Evolutionary conservation across 148 eudicot species (phyloP).

Genomic region (Rhododendron simsii): DNA sequence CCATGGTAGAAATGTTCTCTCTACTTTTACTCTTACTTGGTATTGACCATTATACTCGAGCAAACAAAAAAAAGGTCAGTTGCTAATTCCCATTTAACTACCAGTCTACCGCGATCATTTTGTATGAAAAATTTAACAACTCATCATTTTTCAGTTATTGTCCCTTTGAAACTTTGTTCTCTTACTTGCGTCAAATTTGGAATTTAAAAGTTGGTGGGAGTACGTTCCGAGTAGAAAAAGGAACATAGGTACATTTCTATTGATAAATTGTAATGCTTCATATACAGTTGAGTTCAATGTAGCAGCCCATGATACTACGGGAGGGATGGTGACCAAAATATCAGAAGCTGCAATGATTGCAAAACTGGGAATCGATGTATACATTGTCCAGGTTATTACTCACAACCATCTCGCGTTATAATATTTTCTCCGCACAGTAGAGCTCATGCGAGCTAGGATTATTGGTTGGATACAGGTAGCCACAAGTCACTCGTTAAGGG

Average conservation of each 20-base stretch:
- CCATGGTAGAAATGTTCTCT: background rate
- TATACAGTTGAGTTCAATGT: slow-evolving; percentile 76
- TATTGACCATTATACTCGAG: background rate
- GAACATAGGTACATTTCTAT: background rate
- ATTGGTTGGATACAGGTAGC: slow-evolving; percentile 56
- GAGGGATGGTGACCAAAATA: slow-evolving; percentile 91
- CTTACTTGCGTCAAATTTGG: no score
- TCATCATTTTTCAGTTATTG: no score
- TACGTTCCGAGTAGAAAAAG: background rate
- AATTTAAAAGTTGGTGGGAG: no score
- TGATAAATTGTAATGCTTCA: background rate
- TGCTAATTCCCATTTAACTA: background rate
- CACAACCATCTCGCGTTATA: background rate
- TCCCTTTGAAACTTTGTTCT: no score
- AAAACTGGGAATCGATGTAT: slow-evolving; percentile 88
- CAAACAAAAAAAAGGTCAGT: background rate
- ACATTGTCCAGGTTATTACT: slow-evolving; percentile 67
- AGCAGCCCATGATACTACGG: slow-evolving; percentile 94
- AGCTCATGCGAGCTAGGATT: background rate
- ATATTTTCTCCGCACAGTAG: background rate
- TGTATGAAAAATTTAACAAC: no score
- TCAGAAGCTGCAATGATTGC: slow-evolving; percentile 93
- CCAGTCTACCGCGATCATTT: background rate
- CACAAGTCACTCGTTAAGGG: slow-evolving; percentile 74
- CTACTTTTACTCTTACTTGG: background rate